These are phyloP conservation scores for Metschnikowia noctiluminum DNA, from an alignment of 805 yeast species.

Conservation along the genomic window DNA sequence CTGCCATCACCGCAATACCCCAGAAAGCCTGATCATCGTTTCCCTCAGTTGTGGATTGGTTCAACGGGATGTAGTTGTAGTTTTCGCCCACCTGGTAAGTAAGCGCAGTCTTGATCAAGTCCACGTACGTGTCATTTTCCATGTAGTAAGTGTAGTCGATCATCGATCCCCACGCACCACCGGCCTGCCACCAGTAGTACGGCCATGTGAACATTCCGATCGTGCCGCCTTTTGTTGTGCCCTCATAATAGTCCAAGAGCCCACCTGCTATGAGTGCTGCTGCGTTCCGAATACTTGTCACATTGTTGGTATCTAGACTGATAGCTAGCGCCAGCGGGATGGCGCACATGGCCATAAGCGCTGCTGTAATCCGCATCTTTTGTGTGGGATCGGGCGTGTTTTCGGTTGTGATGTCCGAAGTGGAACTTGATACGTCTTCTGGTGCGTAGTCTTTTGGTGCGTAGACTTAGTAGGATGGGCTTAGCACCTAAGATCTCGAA, in stretches of 20 bases:
- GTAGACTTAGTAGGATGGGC: too few species aligned
- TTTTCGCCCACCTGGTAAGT: slow-evolving; percentile 62
- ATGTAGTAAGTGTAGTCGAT: slow-evolving; percentile 73
- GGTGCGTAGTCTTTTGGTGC: too few species aligned
- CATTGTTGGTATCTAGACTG: slow-evolving; percentile 36
- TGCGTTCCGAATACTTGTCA: slow-evolving; percentile 49
- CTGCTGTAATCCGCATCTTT: background rate
- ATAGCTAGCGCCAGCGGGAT: slow-evolving; percentile 16
- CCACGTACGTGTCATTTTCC: slow-evolving; percentile 65
- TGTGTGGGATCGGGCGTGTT: too few species aligned
- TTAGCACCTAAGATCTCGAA: too few species aligned
- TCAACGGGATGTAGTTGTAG: slow-evolving; percentile 78
- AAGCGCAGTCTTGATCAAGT: slow-evolving; percentile 57
- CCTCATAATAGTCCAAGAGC: slow-evolving; percentile 77
- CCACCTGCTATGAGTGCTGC: slow-evolving; percentile 65
- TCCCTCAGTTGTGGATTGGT: slow-evolving; percentile 91
- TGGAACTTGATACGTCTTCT: too few species aligned
- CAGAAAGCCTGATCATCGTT: slow-evolving; percentile 98
- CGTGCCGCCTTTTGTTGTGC: slow-evolving; percentile 65
- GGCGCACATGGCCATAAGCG: background rate
- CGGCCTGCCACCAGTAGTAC: slow-evolving; percentile 99
- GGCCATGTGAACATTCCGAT: slow-evolving; percentile 86
- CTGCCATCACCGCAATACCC: slow-evolving; percentile 91
- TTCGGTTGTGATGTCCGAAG: too few species aligned
- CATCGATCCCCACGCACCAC: slow-evolving; percentile 90